Conservation (phyloP, 495 filamentous ascomycete species). For the Paragyromitra xinjiangensis region DNA sequence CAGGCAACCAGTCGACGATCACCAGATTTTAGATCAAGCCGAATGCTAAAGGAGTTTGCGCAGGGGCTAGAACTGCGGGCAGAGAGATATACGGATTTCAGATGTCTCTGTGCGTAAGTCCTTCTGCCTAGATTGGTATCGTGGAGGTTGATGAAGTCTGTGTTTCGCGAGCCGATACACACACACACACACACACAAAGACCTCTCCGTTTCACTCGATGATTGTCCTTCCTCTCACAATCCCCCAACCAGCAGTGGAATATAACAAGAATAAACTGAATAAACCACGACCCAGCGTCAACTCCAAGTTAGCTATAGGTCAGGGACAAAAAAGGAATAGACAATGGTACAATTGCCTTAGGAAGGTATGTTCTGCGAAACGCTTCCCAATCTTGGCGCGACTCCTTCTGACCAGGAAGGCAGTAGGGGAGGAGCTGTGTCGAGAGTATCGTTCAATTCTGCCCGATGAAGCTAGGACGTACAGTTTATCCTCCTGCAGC, state of each 20-base stretch:
- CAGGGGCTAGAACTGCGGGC: slow-evolving; percentile 19
- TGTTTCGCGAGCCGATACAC: slow-evolving; percentile 28
- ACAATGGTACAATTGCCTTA: slow-evolving; percentile 22
- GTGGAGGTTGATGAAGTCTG: slow-evolving; percentile 18
- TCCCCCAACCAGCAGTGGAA: slow-evolving; percentile 26
- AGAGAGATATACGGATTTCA: slow-evolving; percentile 22
- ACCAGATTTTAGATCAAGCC: slow-evolving; percentile 15
- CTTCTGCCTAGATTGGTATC: slow-evolving; percentile 19
- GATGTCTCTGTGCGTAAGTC: slow-evolving; percentile 35
- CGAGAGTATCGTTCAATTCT: slow-evolving; percentile 16
- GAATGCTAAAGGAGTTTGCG: slow-evolving; percentile 32
- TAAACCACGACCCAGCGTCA: slow-evolving; percentile 13
- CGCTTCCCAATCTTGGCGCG: slow-evolving; percentile 23
- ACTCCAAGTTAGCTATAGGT: slow-evolving; percentile 28
- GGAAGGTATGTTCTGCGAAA: slow-evolving; percentile 25
- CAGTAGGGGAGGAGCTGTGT: slow-evolving; percentile 1
- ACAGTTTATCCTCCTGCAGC: slow-evolving; percentile 37
- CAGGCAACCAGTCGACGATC: neutral
- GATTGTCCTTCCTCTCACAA: slow-evolving; percentile 8
- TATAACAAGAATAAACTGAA: slow-evolving; percentile 37
- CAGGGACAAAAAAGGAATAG: slow-evolving; percentile 7
- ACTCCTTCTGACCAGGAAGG: slow-evolving; percentile 13
- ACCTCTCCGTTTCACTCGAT: slow-evolving; percentile 17
- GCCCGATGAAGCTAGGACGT: slow-evolving; percentile 39
- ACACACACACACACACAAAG: slow-evolving; percentile 24